Evolutionary conservation across 768 basidiomycete genomes (phyloP).

Genomic region (Rhodotorula toruloides): DNA sequence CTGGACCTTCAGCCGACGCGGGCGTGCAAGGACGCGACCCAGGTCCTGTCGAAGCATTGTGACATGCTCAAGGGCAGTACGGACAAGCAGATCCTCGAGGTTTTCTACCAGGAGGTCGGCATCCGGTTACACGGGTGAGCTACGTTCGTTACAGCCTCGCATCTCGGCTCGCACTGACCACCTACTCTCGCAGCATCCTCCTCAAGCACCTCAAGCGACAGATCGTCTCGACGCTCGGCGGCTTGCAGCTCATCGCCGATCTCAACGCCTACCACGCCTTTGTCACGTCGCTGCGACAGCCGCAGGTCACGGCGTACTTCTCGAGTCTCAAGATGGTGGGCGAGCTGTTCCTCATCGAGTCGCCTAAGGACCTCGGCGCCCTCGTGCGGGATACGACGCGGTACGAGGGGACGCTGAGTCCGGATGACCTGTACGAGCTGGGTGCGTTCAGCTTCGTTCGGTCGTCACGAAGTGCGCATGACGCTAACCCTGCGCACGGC

Average conservation of each 20-base stretch:
- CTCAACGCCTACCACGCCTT: slow-evolving; percentile 89
- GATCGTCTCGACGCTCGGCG: slow-evolving; percentile 88
- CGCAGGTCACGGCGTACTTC: slow-evolving; percentile 79
- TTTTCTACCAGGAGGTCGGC: slow-evolving; percentile 96
- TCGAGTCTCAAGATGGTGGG: slow-evolving; percentile 94
- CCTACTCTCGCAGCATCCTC: slow-evolving; percentile 59
- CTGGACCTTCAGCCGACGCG: slow-evolving; percentile 78
- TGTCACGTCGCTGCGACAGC: slow-evolving; percentile 76
- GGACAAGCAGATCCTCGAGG: slow-evolving; percentile 90
- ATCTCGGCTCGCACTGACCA: not conserved
- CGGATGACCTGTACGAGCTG: slow-evolving; percentile 97
- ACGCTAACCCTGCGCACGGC: not conserved
- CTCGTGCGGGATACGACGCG: slow-evolving; percentile 92
- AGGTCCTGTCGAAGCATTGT: slow-evolving; percentile 83
- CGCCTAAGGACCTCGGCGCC: slow-evolving; percentile 82
- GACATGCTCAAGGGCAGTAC: slow-evolving; percentile 86
- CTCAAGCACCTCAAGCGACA: slow-evolving; percentile 96
- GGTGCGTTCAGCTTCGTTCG: slow-evolving; percentile 54
- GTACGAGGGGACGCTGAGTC: slow-evolving; percentile 89
- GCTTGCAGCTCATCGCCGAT: slow-evolving; percentile 93
- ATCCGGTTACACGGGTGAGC: slow-evolving; percentile 76
- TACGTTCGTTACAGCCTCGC: too few species aligned
- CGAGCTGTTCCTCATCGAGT: slow-evolving; percentile 84
- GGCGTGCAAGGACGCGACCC: slow-evolving; percentile 84
- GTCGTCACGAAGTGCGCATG: rapidly evolving